Evolutionary conservation across 345 rosid species (phyloP), one percentile per base, ranked within the genome.

Genomic region (Orychophragmus violaceus): DNA sequence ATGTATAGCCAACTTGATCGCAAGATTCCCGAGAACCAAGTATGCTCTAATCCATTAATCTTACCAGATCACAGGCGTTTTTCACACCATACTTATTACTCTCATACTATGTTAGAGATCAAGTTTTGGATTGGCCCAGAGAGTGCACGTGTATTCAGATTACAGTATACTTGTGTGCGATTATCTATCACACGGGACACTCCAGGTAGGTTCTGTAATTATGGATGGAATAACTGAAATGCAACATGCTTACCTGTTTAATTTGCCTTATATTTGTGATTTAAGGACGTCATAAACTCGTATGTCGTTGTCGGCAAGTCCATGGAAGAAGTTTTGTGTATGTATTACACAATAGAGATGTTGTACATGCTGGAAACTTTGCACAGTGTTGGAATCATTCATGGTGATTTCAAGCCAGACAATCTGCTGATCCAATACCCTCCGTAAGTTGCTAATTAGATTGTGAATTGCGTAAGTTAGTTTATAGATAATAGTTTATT

Each of bases 331-430:
- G 83, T 82, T 39, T 70, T 94, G 54, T 88, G 95, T 65, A 84
- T 94, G 22, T 94, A 88, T 80, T 94, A 88, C 87, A 88, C 99
- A 19, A 74, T 78, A 71, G 95, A 90, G 78, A 87, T 94, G 96
- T 85, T 94, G 56, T 68, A 79, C 76, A 90, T 94, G 88, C 72
- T 90, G 78, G 99, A 90, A 76, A 83, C 79, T 74, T 77, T 94
- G 82, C 99, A 94, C 74, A 54, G 74, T 68, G 88, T 79, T 65
- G 95, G 97, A 74, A 83, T 94, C 76, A 81, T 94, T 70, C 97
- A 94, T 78, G 99, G 97, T 72, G 99, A 94, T 81, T 90, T 94
- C 80, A 94, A 88, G 83, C 96, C 97, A 54, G 97, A 94, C 68
- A 94, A 94, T 78, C 81, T 94, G 32, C 88, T 90, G 25, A 52